phyloP scores from a whole-genome alignment of 2,329 filamentous ascomycete genomes.

The Claviceps capensis region DNA sequence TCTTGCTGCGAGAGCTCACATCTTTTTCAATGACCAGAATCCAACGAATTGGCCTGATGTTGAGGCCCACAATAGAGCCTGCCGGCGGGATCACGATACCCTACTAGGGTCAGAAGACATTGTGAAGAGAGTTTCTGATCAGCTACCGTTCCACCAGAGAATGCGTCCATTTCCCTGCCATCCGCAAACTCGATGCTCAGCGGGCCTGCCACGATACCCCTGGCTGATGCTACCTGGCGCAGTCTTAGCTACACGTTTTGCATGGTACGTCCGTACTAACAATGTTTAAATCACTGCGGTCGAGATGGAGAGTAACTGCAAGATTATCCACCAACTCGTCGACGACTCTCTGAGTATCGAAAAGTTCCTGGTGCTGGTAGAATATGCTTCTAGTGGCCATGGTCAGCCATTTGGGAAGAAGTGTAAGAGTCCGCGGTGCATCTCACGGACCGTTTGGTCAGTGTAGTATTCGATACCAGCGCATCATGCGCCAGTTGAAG shows the following conservation, averaged over 20 bases:
- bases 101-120: conserved; percentile 21
- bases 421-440: no score
- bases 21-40: conserved; percentile 71
- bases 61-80: conserved; percentile 33
- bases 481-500: conserved; percentile 47
- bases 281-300: conserved; percentile 55
- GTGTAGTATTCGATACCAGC: conserved; percentile 35
- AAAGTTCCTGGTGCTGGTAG: conserved; percentile 62
- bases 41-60: conserved; percentile 42
- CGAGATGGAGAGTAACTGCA: conserved; percentile 52
- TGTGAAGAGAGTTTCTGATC: background rate
- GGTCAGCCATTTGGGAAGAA: background rate
- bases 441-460: conserved; percentile 45
- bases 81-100: conserved; percentile 47
- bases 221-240: conserved; percentile 53
- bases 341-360: conserved; percentile 53
- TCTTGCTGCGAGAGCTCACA: conserved; percentile 23
- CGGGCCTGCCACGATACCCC: conserved; percentile 54
- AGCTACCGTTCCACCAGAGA: conserved; percentile 17
- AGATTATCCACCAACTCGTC: conserved; percentile 63
- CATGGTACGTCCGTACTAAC: conserved; percentile 28
- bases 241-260: conserved; percentile 1
- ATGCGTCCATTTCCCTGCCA: conserved; percentile 23
- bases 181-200: conserved; percentile 33
- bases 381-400: conserved; percentile 52